These are phyloP conservation scores for Actinidia polygama DNA, from an alignment of 179 eudicot species.

Conservation along the genomic window DNA sequence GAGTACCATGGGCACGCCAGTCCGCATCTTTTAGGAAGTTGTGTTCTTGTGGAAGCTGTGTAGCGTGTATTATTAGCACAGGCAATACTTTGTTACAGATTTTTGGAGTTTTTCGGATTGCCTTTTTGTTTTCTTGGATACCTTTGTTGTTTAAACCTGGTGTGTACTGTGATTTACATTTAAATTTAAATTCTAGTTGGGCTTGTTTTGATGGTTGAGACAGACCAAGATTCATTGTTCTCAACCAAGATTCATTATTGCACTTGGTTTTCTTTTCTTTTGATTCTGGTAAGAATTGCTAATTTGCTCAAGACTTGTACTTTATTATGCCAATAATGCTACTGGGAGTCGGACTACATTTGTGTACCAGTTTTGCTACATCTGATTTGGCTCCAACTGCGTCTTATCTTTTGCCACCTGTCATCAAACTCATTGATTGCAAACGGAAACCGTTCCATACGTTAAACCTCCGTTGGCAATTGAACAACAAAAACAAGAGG, in stretches of 20 bases:
- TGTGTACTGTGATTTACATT: not conserved
- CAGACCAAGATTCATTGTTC: not conserved
- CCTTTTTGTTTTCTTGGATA: conserved; percentile 2
- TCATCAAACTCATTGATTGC: not conserved
- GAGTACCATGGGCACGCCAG: conserved; percentile 88
- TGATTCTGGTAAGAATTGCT: not conserved
- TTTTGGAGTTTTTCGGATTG: not conserved
- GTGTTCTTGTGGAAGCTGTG: not conserved
- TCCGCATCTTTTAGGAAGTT: conserved; percentile 61
- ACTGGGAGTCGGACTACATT: not conserved
- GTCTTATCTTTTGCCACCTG: too few species aligned
- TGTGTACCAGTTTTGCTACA: not conserved
- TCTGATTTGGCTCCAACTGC: not conserved
- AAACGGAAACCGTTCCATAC: not conserved
- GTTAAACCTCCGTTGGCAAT: conserved; percentile 46
- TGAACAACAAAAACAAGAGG: not conserved
- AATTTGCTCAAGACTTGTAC: not conserved
- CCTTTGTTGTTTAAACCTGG: not conserved
- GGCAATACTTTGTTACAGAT: conserved; percentile 10
- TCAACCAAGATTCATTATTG: not conserved
- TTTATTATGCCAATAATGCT: not conserved
- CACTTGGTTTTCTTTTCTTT: not conserved
- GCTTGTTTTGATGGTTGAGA: not conserved
- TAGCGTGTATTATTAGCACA: not conserved
- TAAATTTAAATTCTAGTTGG: not conserved